These are phyloP conservation scores for Physcomitrellopsis africana DNA, from an alignment of 225 moss, liverwort and hornwort genomes.

Conservation along the genomic window DNA sequence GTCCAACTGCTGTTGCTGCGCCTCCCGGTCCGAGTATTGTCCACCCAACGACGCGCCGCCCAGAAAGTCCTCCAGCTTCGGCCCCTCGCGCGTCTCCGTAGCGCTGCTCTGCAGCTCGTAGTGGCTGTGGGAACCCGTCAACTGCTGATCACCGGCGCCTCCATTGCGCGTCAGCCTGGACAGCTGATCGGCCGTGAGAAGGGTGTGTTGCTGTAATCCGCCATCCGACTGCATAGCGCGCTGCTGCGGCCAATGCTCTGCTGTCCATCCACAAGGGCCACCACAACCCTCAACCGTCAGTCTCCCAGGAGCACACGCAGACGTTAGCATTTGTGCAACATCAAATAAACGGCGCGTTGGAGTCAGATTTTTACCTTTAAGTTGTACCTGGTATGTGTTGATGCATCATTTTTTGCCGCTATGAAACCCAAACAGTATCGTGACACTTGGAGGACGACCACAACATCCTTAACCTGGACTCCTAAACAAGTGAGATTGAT, in stretches of 20 bases:
- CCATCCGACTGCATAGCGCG: conserved; percentile 71
- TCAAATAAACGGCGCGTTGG: too few relatives aligned
- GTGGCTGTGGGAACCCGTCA: conserved; percentile 58
- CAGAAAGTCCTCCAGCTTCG: conserved; percentile 97
- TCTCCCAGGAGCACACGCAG: neutral
- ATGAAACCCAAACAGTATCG: too few relatives aligned
- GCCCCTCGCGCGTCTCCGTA: conserved; percentile 68
- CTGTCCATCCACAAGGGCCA: conserved; percentile 35
- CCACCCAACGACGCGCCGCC: conserved; percentile 94
- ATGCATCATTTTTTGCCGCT: too few relatives aligned
- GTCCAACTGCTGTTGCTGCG: conserved; percentile 69
- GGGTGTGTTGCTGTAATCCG: conserved; percentile 70
- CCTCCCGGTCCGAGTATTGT: conserved; percentile 83
- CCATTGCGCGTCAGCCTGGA: conserved; percentile 85
- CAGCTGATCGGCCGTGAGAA: conserved; percentile 81
- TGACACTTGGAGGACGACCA: too few relatives aligned
- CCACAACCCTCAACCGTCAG: conserved; percentile 25
- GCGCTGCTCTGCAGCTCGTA: conserved; percentile 73
- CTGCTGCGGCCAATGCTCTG: conserved; percentile 60
- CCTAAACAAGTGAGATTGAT: too few relatives aligned
- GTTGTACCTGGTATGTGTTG: too few relatives aligned
- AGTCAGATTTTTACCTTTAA: too few relatives aligned
- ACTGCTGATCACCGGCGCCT: conserved; percentile 66
- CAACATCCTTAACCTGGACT: too few relatives aligned
- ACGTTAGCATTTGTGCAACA: neutral